Conservation (phyloP, 2,329 filamentous ascomycete species). For the Acephala macrosclerotiorum region DNA sequence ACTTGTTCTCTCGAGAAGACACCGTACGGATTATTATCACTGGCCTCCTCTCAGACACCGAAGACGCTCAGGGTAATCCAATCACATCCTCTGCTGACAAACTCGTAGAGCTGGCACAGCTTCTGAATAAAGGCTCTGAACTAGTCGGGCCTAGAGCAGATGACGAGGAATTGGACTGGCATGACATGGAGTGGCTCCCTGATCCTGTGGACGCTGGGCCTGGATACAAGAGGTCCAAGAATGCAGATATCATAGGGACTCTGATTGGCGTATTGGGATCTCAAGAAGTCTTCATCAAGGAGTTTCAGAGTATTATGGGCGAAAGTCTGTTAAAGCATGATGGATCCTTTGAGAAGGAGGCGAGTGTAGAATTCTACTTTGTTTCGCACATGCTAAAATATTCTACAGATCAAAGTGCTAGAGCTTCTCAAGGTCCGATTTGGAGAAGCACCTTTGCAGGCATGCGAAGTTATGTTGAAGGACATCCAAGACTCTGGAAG, state of each 20-base stretch:
- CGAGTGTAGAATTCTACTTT: conserved; percentile 24
- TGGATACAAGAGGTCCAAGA: conserved; percentile 89
- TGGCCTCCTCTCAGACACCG: conserved; percentile 71
- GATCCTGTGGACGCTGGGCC: conserved; percentile 92
- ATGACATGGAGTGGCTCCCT: conserved; percentile 92
- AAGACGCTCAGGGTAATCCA: conserved; percentile 48
- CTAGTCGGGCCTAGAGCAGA: conserved; percentile 60
- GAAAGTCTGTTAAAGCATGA: conserved; percentile 77
- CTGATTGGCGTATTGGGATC: conserved; percentile 88
- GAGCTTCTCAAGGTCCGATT: conserved; percentile 89
- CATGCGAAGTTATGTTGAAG: conserved; percentile 96
- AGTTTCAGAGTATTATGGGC: conserved; percentile 88
- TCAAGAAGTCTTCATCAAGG: conserved; percentile 91
- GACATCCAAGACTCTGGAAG: conserved; percentile 86
- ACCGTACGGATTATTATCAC: conserved; percentile 80
- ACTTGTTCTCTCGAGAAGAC: conserved; percentile 78
- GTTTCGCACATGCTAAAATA: conserved; percentile 10
- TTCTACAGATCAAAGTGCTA: conserved; percentile 72
- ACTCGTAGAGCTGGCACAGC: conserved; percentile 70
- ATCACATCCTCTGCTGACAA: conserved; percentile 53
- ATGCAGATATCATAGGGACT: conserved; percentile 90
- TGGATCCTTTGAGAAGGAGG: conserved; percentile 76
- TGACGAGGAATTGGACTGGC: conserved; percentile 82
- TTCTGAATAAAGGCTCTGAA: conserved; percentile 57
- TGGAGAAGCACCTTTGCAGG: conserved; percentile 84